Base-by-base conservation (phyloP, 2,329 filamentous ascomycete genomes). In the Fusarium veterinarium region DNA sequence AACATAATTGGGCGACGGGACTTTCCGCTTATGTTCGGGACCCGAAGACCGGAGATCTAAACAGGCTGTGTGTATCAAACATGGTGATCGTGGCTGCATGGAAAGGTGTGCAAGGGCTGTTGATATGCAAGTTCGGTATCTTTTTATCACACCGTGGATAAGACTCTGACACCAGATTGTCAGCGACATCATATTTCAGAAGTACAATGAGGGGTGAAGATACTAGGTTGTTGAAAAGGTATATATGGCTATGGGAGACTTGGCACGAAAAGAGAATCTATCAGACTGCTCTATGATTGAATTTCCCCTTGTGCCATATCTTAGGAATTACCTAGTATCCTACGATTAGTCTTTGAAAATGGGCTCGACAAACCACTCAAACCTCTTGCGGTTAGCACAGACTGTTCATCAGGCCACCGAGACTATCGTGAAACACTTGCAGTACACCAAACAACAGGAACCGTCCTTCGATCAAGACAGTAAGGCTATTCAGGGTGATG, bases 311-410 rank as follows among this genome's bases (percentile, higher is more conserved):
- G 28, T 30, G 3, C 28, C 28, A 30, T 30, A 30, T 30, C 7
- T 30, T 33, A 19, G 16, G 35, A 5, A 17, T 2, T 2, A 10
- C 6, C 14, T 1, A 20, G 1, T 3, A 12, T 8, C 2, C 2
- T 11, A 5, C n/a, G 17, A 4, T 19, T 19, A 6, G 3, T 23
- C 3, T 3, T 28, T 7, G 2, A 35, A 31, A 16, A 61, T 61
- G 59, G 20, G 19, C 14, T 7, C 51, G 33, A 2, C 20, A 31
- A 25, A n/a, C 16, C 6, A 45, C 0, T 59, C 40, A 7, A 17
- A 6, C 40, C 59, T 61, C 13, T n/a, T 59, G n/a, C 59, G n/a
- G 8, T 6, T 61, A 4, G 35, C 51, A 8, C 6, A 45, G 13
- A n/a, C 25, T 16, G 0, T 58, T 1, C 25, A 38, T 2, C 5